phyloP scores from a whole-genome alignment of 2,329 filamentous ascomycete species.

The Colletotrichum liaoningense region DNA sequence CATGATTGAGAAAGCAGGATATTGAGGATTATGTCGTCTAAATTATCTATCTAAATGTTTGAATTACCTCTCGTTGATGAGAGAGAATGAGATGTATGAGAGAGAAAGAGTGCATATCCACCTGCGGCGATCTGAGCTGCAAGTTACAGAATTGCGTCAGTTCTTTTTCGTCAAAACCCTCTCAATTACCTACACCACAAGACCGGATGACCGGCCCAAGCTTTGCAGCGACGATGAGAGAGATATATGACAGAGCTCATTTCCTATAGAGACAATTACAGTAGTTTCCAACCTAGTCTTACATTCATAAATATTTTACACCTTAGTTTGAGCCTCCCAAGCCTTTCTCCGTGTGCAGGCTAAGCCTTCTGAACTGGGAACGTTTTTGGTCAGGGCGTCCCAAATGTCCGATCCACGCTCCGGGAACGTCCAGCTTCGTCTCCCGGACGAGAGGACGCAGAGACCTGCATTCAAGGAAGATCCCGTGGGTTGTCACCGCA shows the following conservation, averaged over 20 bases:
- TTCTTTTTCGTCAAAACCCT: slow-evolving; percentile 1
- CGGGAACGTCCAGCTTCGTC: slow-evolving; percentile 62
- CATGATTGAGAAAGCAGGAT: background rate
- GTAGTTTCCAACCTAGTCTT: background rate
- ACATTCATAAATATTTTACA: background rate
- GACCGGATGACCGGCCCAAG: background rate
- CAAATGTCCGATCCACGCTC: slow-evolving; percentile 43
- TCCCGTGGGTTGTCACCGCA: slow-evolving; percentile 69
- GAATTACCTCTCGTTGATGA: background rate
- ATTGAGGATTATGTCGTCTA: background rate
- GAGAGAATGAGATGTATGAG: background rate
- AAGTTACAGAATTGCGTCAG: slow-evolving; percentile 33
- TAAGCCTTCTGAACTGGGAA: background rate
- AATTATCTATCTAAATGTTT: background rate
- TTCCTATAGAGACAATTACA: background rate
- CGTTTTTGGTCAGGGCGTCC: background rate
- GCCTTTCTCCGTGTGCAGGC: no score
- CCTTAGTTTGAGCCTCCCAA: background rate
- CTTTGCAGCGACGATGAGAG: background rate
- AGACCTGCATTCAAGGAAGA: slow-evolving; percentile 57
- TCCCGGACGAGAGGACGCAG: background rate
- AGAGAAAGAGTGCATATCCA: background rate
- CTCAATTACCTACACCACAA: background rate
- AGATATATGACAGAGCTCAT: background rate
- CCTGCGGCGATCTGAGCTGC: background rate